phyloP scores from a whole-genome alignment of 345 rosid genomes.

The Populus euphratica region DNA sequence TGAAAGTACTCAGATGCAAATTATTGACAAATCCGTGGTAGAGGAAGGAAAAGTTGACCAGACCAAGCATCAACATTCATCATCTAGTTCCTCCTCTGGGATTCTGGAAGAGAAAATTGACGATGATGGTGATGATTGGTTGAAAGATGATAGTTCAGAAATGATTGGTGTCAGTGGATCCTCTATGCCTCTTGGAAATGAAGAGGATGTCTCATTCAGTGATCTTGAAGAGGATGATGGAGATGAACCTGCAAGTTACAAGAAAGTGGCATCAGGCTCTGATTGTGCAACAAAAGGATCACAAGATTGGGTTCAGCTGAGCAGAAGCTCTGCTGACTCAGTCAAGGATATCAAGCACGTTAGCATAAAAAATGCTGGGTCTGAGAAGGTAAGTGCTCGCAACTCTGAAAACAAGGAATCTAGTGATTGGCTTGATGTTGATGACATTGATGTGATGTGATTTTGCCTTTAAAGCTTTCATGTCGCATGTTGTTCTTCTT shows the following conservation, averaged over 20 bases:
- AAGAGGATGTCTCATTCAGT: conserved; percentile 94
- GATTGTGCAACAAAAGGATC: conserved; percentile 57
- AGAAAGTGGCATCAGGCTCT: conserved; percentile 46
- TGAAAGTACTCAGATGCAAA: conserved; percentile 49
- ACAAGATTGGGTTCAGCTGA: conserved; percentile 58
- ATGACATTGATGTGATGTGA: conserved; percentile 56
- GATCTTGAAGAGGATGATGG: conserved; percentile 95
- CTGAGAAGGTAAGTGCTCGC: conserved; percentile 42
- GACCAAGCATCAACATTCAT: conserved; percentile 27
- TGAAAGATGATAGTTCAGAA: conserved; percentile 68
- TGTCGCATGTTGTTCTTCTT: conserved; percentile 11
- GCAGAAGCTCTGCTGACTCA: conserved; percentile 46
- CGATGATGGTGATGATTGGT: conserved; percentile 87
- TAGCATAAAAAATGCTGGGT: conserved; percentile 24
- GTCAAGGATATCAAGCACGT: conserved; percentile 41
- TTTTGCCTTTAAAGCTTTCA: neutral
- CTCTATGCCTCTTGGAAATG: conserved; percentile 51
- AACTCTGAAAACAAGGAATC: conserved; percentile 53
- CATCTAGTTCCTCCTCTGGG: conserved; percentile 25
- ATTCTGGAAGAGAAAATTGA: conserved; percentile 49
- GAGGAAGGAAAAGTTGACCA: conserved; percentile 49
- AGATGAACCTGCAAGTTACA: conserved; percentile 43
- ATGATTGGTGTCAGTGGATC: conserved; percentile 38
- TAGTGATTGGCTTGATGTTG: conserved; percentile 66
- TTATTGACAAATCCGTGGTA: conserved; percentile 66